A percentile compares a stretch with the other conserved stretches of the same genome.
Conservation (phyloP, 2,329 filamentous ascomycete species). For the Coleophoma eucalyptorum region DNA sequence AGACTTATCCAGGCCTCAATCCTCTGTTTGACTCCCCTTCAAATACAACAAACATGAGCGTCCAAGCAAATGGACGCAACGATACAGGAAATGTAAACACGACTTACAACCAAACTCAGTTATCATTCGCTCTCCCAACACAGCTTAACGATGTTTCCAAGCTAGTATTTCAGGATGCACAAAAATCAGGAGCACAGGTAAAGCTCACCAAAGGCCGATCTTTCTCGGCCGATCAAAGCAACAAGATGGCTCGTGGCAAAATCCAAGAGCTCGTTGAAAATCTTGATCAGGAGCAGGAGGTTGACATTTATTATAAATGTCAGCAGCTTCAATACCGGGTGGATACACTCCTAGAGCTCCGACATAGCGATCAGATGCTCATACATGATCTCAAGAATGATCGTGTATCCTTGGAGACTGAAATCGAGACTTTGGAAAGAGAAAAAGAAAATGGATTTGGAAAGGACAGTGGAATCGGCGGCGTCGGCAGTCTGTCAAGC, state of each 20-base stretch:
- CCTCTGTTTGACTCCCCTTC: no score
- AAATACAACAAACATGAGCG: no score
- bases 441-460: not conserved
- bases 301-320: not conserved
- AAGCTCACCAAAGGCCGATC: not conserved
- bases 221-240: not conserved
- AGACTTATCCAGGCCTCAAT: no score
- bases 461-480: not conserved
- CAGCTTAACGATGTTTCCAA: conserved; percentile 58
- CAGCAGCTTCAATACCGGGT: not conserved
- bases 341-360: not conserved
- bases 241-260: conserved; percentile 12
- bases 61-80: no score
- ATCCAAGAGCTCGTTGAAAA: conserved; percentile 14
- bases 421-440: not conserved
- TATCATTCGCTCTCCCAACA: conserved; percentile 55
- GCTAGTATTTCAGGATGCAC: conserved; percentile 40
- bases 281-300: conserved; percentile 23
- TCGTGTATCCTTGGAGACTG: not conserved
- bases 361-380: not conserved
- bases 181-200: not conserved
- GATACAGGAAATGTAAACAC: conserved; percentile 4
- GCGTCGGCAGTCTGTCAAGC: not conserved
- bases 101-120: conserved; percentile 45
- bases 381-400: conserved; percentile 1